phyloP scores from a whole-genome alignment of 129 eudicot species.

The Artemisia argyi region DNA sequence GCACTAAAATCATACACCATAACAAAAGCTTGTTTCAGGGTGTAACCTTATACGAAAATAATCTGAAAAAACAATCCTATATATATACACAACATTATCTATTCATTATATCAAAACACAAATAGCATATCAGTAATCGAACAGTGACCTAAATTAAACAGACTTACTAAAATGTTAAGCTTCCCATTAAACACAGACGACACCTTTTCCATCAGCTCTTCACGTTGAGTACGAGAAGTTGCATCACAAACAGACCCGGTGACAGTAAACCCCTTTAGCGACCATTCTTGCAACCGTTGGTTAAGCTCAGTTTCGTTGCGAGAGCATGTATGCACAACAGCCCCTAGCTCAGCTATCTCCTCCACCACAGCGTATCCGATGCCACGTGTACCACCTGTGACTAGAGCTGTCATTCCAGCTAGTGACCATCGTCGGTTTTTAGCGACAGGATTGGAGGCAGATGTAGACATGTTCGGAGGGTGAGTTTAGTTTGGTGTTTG shows the following conservation, averaged over 20 bases:
- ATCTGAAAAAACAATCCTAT: no score
- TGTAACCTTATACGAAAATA: no score
- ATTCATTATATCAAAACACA: no score
- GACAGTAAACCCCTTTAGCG: constrained; percentile 46
- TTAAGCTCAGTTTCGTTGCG: constrained; percentile 58
- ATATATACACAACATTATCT: no score
- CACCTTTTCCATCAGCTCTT: constrained; percentile 47
- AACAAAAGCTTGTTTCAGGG: no score
- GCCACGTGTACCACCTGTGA: constrained; percentile 83
- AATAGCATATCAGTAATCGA: no score
- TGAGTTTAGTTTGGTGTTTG: no score
- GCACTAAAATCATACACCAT: no score
- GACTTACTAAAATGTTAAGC: constrained; percentile 69
- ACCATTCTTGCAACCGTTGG: constrained; percentile 55
- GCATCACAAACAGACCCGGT: constrained; percentile 59
- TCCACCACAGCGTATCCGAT: constrained; percentile 74
- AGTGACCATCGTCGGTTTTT: constrained; percentile 51
- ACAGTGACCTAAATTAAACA: constrained; percentile 14
- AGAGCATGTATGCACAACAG: constrained; percentile 58
- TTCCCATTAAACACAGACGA: constrained; percentile 60
- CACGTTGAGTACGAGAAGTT: constrained; percentile 45
- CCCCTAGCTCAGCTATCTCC: constrained; percentile 68
- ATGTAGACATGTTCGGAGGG: no score
- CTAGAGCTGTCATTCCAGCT: constrained; percentile 66
- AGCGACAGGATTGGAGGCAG: no score